Conservation (phyloP, 345 rosid species). For the Luvunga scandens region DNA sequence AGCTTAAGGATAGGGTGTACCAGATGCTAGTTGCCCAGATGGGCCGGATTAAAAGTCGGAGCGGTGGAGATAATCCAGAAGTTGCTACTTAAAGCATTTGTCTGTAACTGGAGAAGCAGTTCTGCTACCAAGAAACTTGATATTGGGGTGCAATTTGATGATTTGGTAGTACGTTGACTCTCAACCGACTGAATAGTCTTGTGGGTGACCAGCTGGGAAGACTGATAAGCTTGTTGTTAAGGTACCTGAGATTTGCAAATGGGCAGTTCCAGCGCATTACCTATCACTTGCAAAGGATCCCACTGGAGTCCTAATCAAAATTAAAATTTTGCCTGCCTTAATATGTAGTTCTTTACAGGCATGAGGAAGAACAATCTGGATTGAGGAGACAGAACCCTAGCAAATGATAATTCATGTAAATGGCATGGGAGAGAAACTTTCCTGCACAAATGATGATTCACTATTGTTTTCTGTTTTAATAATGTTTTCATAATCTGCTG, state of each 20-base stretch:
- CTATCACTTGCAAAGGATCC: background rate
- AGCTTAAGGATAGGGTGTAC: slow-evolving; percentile 62
- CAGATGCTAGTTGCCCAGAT: slow-evolving; percentile 49
- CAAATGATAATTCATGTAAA: background rate
- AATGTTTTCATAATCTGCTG: background rate
- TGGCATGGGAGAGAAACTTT: background rate
- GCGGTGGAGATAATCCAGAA: slow-evolving; percentile 7
- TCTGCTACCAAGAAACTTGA: background rate
- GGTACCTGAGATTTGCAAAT: background rate
- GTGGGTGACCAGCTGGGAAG: background rate
- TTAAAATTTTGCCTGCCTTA: background rate
- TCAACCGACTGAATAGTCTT: background rate
- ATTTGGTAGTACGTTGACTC: background rate
- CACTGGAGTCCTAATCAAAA: background rate
- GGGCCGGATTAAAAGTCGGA: slow-evolving; percentile 46
- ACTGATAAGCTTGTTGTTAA: background rate
- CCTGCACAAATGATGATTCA: background rate
- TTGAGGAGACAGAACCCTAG: no score
- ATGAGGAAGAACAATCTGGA: background rate
- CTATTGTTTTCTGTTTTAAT: background rate
- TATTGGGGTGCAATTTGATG: background rate
- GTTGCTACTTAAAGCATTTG: background rate
- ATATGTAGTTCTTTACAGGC: background rate
- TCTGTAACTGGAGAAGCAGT: background rate
- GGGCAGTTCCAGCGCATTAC: background rate